Evolutionary conservation across 805 yeast genomes (phyloP), one percentile per base, ranked within the genome.

Genomic region (Tetrapisispora iriomotensis): DNA sequence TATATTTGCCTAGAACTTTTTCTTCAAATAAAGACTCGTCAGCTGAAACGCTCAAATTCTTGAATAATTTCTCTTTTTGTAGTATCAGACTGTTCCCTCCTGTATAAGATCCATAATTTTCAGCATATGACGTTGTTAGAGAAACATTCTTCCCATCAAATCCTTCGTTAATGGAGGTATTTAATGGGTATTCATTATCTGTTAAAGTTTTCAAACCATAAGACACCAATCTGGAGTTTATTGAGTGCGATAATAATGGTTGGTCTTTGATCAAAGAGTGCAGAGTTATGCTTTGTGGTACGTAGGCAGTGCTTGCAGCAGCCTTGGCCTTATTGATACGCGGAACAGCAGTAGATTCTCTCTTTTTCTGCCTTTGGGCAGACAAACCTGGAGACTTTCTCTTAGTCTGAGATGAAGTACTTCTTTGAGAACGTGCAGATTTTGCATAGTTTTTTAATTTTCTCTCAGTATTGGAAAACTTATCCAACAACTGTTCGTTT

Each of bases 71-170:
- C 34, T 60, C 61, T 29, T 46, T 49, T 24, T 49, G 46, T 19
- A 53, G 34, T 6, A 43, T 39, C 17, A 55, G 34, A 3, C 56
- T 58, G 48, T 74, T 65, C 1, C 94, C 94, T 8, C 73, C 65
- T 2, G 79, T 68, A 34, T 88, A 64, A 10, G 83, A 72, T 7
- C 87, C 96, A 8, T 82, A 77, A 50, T 82, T 83, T 6, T 67
- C 64, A 39, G 86, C 75, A 49, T 60, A 64, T 58, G 66, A 77
- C 9, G 28, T n/a, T 15, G 49, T 44, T 22, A 39, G 35, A 7
- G 40, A 40, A 14, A 36, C 26, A 39, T 46, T 51, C 31, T 41
- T 39, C 39, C 37, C 18, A 2, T 8, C 32, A n/a, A 40, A 29
- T 8, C 58, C 57, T 15, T 46, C 26, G 30, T 53, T 51, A 7